Base-by-base conservation (phyloP, 805 yeast species). In the Huiozyma naganishii region DNA sequence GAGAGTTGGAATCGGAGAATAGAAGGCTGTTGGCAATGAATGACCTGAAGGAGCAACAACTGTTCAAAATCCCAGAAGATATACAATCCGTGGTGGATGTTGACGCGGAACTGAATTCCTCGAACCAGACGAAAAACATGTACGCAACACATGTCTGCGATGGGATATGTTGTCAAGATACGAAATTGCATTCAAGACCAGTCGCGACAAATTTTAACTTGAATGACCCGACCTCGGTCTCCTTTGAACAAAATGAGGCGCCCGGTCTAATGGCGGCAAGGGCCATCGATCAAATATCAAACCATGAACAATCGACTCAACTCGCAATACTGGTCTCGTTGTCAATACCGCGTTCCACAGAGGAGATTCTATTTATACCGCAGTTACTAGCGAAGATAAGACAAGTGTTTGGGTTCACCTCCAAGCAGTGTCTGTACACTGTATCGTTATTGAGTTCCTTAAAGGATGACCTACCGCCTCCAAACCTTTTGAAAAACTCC, bases 1-100 rank as follows among this genome's bases (percentile, higher is more conserved):
- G 95, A 41, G 92, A 83, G 56, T 69, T 89, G 23, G 95, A 87
- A 59, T 75, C 81, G 3, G 95, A 87, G 54, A 86, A 85, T 59
- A 76, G 77, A 49, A 73, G 83, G 54, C 62, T 88, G 28, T 69
- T 74, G 32, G 83, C 84, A 5, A 38, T 59, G 23, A 53, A 57
- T 40, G 61, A 59, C 40, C 46, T 59, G 41, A 59, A 59, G 46
- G 59, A 58, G 38, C 59, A 59, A 39, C 57, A 37, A 47, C 53
- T 45, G 7, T 17, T 29, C 8, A 30, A 11, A 9, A 5, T 11
- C n/a, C 13, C 12, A 11, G 23, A 4, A 17, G 23, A 17, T 17
- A 3, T 9, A 2, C 33, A 3, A 9, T 9, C 33, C n/a, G n/a
- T 9, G n/a, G 33, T 30, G 9, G 33, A 9, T 3, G 33, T 30